Evolutionary conservation across 2,329 filamentous ascomycete species (phyloP), one percentile per base, ranked within the genome.

Genomic region (Westerdykella aurantiaca): DNA sequence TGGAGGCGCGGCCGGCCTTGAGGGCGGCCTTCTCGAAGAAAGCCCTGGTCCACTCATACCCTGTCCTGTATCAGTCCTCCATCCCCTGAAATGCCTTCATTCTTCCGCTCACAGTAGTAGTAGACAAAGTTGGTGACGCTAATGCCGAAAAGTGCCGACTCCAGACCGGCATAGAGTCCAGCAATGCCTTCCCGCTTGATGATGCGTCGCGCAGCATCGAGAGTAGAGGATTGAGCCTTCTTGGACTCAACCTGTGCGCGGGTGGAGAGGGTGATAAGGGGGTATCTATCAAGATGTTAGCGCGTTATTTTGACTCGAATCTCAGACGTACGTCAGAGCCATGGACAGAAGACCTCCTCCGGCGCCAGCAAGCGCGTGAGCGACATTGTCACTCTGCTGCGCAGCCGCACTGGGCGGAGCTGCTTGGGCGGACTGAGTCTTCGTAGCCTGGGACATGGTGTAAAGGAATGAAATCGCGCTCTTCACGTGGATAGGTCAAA

Each of bases 111-210:
- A 76, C 88, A 98, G 77, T 97, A 98, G 74, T 98, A 98, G 78
- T 98, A 98, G 38, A 98, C 91, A 67, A 98, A 98, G 76, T 98
- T 98, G 59, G 93, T 98, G 57, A 98, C 84, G 69, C 86, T 93
- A 74, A 98, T 97, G 67, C 93, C 93, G 69, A 98, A 96, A 37
- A 98, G 77, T 41, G 93, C 93, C 50, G 87, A 94, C 69, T 95
- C 88, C 47, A 98, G 81, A 34, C 93, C 93, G 6, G 93, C 83
- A 67, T 97, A 98, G 31, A 98, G 81, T 25, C 93, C 93, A 2
- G 80, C 74, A 44, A 96, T 73, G 58, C 93, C 93, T 71, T 98
- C 93, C 57, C 93, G 86, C 57, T 90, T 85, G 51, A 98, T 79
- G 65, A 98, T 97, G 59, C 83, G 82, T 57, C 83, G 82, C 48